Evolutionary conservation across 2,329 filamentous ascomycete genomes (phyloP).

Genomic region (Aspergillus hortae): DNA sequence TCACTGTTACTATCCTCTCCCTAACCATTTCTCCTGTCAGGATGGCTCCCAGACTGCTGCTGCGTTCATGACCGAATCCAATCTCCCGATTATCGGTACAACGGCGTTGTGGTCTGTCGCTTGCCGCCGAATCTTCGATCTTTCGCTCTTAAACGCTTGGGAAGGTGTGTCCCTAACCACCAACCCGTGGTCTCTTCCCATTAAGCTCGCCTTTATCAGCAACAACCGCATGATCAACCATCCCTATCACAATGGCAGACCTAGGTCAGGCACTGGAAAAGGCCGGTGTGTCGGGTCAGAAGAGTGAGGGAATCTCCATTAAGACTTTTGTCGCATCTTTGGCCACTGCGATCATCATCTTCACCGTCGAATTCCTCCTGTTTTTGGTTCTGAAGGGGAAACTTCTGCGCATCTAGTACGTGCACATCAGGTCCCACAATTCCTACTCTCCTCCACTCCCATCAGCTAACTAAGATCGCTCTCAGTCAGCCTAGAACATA

Average conservation of each 20-base stretch:
- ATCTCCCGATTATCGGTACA: background rate
- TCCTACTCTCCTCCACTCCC: slow-evolving; percentile 4
- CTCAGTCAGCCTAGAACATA: slow-evolving; percentile 76
- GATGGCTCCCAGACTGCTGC: background rate
- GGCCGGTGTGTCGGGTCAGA: slow-evolving; percentile 33
- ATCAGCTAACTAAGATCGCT: slow-evolving; percentile 1
- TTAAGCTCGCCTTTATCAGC: background rate
- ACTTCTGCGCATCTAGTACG: slow-evolving; percentile 77
- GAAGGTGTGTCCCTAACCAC: background rate
- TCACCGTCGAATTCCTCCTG: slow-evolving; percentile 60
- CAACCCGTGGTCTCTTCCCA: background rate
- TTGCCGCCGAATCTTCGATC: background rate
- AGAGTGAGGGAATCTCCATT: slow-evolving; percentile 34
- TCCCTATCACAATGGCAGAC: slow-evolving; percentile 19
- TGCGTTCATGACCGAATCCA: background rate
- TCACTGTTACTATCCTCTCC: background rate
- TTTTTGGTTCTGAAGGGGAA: slow-evolving; percentile 77
- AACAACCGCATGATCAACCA: slow-evolving; percentile 4
- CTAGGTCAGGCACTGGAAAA: slow-evolving; percentile 34
- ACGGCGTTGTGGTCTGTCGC: background rate
- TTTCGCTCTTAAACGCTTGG: background rate
- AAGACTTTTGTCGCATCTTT: slow-evolving; percentile 63
- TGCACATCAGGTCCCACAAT: slow-evolving; percentile 12
- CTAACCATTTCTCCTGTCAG: background rate
- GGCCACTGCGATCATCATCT: slow-evolving; percentile 59